A percentile compares a stretch with the other conserved stretches of the same genome.
Conservation (phyloP, 345 rosid species). For the Garcia nutans region DNA sequence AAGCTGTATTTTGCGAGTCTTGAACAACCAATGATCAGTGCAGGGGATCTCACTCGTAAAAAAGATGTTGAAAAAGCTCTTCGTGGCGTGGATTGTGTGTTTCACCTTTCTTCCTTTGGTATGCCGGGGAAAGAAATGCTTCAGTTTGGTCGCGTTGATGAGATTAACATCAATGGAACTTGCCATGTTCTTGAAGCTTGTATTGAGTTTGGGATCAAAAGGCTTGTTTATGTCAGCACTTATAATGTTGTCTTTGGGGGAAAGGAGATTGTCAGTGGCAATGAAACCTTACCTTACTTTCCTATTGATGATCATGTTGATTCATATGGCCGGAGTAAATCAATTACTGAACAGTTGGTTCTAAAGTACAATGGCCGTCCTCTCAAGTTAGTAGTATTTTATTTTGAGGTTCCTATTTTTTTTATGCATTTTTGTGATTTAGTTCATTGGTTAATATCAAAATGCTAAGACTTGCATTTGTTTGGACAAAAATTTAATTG, state of each 20-base stretch:
- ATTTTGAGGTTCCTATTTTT: neutral
- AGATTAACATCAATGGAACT: constrained; percentile 81
- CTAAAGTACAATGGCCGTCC: constrained; percentile 71
- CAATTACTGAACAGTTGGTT: constrained; percentile 80
- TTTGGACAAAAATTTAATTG: neutral
- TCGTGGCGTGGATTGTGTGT: constrained; percentile 69
- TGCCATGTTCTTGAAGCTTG: constrained; percentile 74
- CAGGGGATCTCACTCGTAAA: constrained; percentile 60
- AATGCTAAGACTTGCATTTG: too few relatives aligned
- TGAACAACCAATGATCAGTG: neutral
- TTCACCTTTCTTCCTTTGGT: constrained; percentile 89
- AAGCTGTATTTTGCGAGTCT: neutral
- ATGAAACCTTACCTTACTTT: constrained; percentile 74
- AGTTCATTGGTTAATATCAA: neutral
- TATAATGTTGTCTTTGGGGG: constrained; percentile 92
- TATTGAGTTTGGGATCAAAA: constrained; percentile 51
- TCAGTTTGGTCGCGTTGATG: constrained; percentile 74
- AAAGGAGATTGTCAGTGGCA: constrained; percentile 75
- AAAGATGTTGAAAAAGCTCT: constrained; percentile 64
- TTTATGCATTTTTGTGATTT: neutral
- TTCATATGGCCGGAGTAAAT: constrained; percentile 71
- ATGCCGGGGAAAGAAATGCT: constrained; percentile 98
- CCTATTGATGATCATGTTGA: constrained; percentile 77
- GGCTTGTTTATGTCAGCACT: constrained; percentile 84
- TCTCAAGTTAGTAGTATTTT: constrained; percentile 52